These are phyloP conservation scores for Hanseniaspora nectarophila DNA, from an alignment of 805 yeast species.

Conservation along the genomic window DNA sequence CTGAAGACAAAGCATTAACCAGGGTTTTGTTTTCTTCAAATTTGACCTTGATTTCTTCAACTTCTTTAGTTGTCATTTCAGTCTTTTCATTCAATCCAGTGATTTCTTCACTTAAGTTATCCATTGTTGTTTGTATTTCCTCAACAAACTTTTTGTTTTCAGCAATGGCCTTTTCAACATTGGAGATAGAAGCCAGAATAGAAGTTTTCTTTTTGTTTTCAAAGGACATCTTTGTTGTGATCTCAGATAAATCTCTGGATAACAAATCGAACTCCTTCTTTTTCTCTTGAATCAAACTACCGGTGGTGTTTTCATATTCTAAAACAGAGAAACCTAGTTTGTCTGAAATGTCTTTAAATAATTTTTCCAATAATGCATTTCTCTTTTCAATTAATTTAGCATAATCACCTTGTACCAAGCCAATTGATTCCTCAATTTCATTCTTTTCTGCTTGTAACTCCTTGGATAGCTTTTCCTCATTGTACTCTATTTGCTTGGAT, in stretches of 20 bases:
- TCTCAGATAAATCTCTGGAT: conserved; percentile 46
- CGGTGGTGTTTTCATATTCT: conserved; percentile 62
- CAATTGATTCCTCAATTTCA: conserved; percentile 22
- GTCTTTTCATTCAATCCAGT: conserved; percentile 23
- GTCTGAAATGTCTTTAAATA: conserved; percentile 45
- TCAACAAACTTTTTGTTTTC: background rate
- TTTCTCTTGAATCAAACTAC: conserved; percentile 42
- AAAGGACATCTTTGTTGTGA: conserved; percentile 51
- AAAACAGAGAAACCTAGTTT: conserved; percentile 45
- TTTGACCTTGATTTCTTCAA: conserved; percentile 29
- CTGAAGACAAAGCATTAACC: conserved; percentile 16
- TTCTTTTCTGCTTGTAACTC: conserved; percentile 25
- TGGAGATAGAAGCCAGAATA: conserved; percentile 25
- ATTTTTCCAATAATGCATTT: conserved; percentile 31
- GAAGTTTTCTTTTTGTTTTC: conserved; percentile 50
- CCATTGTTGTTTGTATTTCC: background rate
- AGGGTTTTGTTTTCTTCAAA: conserved; percentile 26
- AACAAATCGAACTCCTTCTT: conserved; percentile 52
- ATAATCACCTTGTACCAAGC: conserved; percentile 22
- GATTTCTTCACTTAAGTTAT: background rate
- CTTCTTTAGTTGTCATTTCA: conserved; percentile 17
- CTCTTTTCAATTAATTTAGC: conserved; percentile 24
- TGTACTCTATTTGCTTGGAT: conserved; percentile 42
- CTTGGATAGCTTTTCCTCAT: conserved; percentile 26
- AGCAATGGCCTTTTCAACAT: background rate